Evolutionary conservation across 306 rosid species (phyloP).

Genomic region (Lathyrus aphaca): DNA sequence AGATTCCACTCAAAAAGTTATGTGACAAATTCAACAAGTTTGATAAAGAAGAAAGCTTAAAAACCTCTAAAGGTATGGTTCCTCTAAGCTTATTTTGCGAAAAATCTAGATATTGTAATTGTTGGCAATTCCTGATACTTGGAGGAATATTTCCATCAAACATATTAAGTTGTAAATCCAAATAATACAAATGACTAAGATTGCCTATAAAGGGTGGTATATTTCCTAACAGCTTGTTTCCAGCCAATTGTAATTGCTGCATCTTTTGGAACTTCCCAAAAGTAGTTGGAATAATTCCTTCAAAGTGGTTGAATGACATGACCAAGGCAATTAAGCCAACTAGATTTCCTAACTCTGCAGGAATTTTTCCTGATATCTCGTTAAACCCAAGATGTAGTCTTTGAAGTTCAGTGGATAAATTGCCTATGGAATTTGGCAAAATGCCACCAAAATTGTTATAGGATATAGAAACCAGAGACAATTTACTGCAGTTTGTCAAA

Average conservation of each 20-base stretch:
- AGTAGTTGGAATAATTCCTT: neutral
- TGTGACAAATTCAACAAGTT: too few relatives aligned
- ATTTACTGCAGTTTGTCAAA: too few relatives aligned
- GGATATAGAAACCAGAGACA: too few relatives aligned
- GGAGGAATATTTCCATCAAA: constrained; percentile 44
- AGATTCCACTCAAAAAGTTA: neutral
- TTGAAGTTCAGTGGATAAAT: too few relatives aligned
- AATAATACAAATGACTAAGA: constrained; percentile 4
- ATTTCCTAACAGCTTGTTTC: constrained; percentile 30
- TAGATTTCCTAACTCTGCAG: too few relatives aligned
- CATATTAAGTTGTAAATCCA: neutral
- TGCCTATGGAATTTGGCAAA: too few relatives aligned
- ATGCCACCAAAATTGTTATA: too few relatives aligned
- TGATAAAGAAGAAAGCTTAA: too few relatives aligned
- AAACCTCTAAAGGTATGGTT: neutral
- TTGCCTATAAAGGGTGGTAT: constrained; percentile 15
- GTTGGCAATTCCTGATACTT: neutral
- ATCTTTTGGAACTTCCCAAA: neutral
- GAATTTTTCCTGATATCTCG: too few relatives aligned
- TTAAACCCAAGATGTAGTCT: too few relatives aligned
- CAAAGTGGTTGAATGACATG: too few relatives aligned
- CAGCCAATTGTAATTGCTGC: rapidly evolving
- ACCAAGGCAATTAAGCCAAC: too few relatives aligned
- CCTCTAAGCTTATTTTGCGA: constrained; percentile 26
- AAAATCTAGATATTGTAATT: constrained; percentile 6